Conservation (phyloP, 2,329 filamentous ascomycete genomes). For the Lachnellula suecica region DNA sequence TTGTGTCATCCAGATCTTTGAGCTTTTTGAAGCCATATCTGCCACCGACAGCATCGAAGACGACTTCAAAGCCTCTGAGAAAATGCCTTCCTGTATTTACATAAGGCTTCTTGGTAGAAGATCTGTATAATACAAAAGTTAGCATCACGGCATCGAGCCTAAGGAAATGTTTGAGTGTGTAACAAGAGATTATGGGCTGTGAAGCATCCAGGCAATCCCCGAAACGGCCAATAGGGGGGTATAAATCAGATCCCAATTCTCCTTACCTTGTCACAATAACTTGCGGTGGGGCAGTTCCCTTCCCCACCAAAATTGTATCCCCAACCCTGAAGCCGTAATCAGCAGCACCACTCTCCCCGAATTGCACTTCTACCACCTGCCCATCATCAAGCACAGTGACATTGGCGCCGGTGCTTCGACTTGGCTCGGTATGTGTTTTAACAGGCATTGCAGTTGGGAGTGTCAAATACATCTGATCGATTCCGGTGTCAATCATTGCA, state of each 20-base stretch:
- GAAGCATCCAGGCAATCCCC: too few relatives aligned
- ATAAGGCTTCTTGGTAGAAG: constrained; percentile 2
- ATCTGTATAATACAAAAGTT: too few relatives aligned
- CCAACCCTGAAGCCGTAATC: constrained; percentile 6
- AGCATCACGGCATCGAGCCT: too few relatives aligned
- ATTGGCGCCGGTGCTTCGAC: neutral
- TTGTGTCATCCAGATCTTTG: neutral
- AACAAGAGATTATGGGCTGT: too few relatives aligned
- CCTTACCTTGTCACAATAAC: constrained; percentile 1
- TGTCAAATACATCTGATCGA: constrained; percentile 11
- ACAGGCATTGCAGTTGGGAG: neutral
- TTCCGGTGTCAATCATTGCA: constrained; percentile 12
- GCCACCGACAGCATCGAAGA: constrained; percentile 2
- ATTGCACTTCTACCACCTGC: neutral
- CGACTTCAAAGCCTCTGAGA: neutral
- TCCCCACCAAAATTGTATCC: neutral
- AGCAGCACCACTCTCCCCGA: neutral
- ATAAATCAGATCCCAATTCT: too few relatives aligned
- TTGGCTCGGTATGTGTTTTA: neutral
- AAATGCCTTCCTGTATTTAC: constrained; percentile 15
- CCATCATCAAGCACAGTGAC: constrained; percentile 1
- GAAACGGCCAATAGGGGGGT: too few relatives aligned
- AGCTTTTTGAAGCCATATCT: constrained; percentile 4
- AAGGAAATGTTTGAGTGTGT: too few relatives aligned
- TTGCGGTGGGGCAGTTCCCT: neutral